phyloP scores from a whole-genome alignment of 768 basidiomycete genomes.

The Epithele typhae region DNA sequence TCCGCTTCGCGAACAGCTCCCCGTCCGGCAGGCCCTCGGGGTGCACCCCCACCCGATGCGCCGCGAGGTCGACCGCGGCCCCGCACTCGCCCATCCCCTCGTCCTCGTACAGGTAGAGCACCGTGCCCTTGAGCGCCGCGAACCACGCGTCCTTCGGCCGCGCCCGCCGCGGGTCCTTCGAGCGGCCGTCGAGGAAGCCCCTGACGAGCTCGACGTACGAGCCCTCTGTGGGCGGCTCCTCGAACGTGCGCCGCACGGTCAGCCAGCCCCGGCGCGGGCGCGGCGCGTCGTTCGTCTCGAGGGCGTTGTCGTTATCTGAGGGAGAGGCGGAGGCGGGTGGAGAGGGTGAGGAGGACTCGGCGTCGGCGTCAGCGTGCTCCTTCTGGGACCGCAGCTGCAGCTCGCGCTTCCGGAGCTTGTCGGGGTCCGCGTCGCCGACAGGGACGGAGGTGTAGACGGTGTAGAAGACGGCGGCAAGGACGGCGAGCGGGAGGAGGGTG shows the following conservation, averaged over 20 bases:
- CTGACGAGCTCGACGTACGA: conserved; percentile 78
- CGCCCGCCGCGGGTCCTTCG: conserved; percentile 78
- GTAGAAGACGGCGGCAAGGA: conserved; percentile 53
- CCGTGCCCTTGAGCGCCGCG: conserved; percentile 85
- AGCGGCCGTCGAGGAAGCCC: conserved; percentile 75
- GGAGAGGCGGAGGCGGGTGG: conserved; percentile 24
- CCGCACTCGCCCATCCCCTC: conserved; percentile 88
- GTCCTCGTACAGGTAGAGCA: conserved; percentile 92
- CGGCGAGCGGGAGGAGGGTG: conserved; percentile 80
- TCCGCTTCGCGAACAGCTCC: conserved; percentile 87
- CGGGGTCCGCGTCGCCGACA: conserved; percentile 50
- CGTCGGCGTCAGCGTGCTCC: conserved; percentile 17
- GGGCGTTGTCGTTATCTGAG: conserved; percentile 20
- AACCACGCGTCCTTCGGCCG: conserved; percentile 93
- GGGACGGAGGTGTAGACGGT: conserved; percentile 84
- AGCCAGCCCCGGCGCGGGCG: conserved; percentile 78
- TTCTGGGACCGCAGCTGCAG: conserved; percentile 21
- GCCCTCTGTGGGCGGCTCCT: conserved; percentile 56
- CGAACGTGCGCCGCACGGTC: conserved; percentile 75
- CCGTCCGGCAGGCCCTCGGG: conserved; percentile 77
- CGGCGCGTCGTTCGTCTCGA: conserved; percentile 51
- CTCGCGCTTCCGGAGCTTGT: conserved; percentile 26
- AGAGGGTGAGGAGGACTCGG: conserved; percentile 12
- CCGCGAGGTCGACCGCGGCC: conserved; percentile 81
- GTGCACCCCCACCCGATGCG: conserved; percentile 72